Percentiles rank a stretch among this genome's conserved stretches.
These are phyloP conservation scores for Leptomonas seymouri DNA, from an alignment of 208 protist genomes.

Conservation along the genomic window DNA sequence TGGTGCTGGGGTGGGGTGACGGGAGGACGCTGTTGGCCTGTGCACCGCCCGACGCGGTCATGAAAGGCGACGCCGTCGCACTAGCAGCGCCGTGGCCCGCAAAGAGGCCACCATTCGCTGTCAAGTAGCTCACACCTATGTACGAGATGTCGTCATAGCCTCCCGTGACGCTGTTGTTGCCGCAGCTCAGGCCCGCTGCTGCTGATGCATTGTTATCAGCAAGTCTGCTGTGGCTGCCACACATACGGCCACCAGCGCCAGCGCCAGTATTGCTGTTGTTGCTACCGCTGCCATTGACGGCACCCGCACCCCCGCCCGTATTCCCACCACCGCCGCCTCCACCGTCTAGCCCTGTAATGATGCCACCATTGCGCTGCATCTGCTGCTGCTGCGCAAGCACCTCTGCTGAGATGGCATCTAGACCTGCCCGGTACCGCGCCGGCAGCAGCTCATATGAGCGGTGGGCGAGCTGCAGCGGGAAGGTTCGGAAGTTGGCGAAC, in stretches of 20 bases:
- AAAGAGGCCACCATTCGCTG: neutral
- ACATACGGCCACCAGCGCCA: neutral
- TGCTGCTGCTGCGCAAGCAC: slow-evolving; percentile 24
- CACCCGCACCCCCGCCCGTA: neutral
- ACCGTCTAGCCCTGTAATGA: neutral
- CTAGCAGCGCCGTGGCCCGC: neutral
- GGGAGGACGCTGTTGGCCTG: neutral
- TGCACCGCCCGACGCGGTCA: neutral
- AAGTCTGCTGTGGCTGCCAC: slow-evolving; percentile 1
- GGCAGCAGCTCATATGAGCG: slow-evolving; percentile 52
- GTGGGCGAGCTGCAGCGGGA: slow-evolving; percentile 38
- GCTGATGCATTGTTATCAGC: neutral
- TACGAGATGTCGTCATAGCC: slow-evolving; percentile 18
- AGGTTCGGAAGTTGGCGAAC: slow-evolving; percentile 68
- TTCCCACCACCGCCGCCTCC: neutral
- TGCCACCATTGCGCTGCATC: slow-evolving; percentile 4
- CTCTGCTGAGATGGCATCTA: slow-evolving; percentile 52
- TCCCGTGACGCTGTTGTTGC: neutral
- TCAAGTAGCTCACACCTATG: slow-evolving; percentile 27
- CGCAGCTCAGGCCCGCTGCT: neutral
- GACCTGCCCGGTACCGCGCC: slow-evolving; percentile 49
- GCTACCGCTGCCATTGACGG: neutral
- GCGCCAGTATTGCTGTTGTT: neutral
- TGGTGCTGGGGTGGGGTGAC: slow-evolving; percentile 7
- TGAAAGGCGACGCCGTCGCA: neutral